phyloP scores from a whole-genome alignment of 2,329 filamentous ascomycete genomes.

The Curvularia eragrostidis region DNA sequence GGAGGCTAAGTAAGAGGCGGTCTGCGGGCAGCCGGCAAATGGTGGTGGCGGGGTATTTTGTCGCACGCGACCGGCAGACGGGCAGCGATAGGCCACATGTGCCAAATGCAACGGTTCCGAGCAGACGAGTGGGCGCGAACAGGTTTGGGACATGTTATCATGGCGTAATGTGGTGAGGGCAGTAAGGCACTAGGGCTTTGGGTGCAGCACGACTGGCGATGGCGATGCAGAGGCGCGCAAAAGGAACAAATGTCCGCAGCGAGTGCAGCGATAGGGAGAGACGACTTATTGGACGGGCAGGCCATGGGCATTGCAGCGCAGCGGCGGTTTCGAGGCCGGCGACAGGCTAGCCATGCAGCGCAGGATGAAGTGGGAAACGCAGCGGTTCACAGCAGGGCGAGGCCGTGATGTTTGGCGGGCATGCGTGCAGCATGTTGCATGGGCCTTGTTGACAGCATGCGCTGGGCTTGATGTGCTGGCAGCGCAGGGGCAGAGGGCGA shows the following conservation, averaged over 20 bases:
- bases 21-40: slow-evolving; percentile 17
- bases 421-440: slow-evolving; percentile 30
- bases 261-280: slow-evolving; percentile 3
- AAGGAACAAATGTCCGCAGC: slow-evolving; percentile 15
- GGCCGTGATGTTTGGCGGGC: background rate
- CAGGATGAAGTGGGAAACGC: slow-evolving; percentile 39
- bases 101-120: slow-evolving; percentile 4
- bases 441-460: slow-evolving; percentile 39
- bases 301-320: slow-evolving; percentile 7
- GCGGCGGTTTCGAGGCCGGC: slow-evolving; percentile 19
- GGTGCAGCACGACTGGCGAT: slow-evolving; percentile 22
- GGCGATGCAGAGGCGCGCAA: slow-evolving; percentile 22
- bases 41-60: slow-evolving; percentile 21
- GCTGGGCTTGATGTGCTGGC: slow-evolving; percentile 25
- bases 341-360: slow-evolving; percentile 30
- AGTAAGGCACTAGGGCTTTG: slow-evolving; percentile 6
- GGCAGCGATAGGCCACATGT: slow-evolving; percentile 6
- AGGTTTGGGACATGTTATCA: slow-evolving; percentile 6
- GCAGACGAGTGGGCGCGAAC: background rate
- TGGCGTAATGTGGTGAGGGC: slow-evolving; percentile 23
- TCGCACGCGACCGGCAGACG: slow-evolving; percentile 20
- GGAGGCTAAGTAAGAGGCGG: slow-evolving; percentile 20
- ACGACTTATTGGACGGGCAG: slow-evolving; percentile 32
- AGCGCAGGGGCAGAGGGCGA: slow-evolving; percentile 15
- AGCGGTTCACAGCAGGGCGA: slow-evolving; percentile 36